Percentiles rank a stretch among this genome's conserved stretches.
phyloP scores from a whole-genome alignment of 257 asterid species.

The Solanum pimpinellifolium region DNA sequence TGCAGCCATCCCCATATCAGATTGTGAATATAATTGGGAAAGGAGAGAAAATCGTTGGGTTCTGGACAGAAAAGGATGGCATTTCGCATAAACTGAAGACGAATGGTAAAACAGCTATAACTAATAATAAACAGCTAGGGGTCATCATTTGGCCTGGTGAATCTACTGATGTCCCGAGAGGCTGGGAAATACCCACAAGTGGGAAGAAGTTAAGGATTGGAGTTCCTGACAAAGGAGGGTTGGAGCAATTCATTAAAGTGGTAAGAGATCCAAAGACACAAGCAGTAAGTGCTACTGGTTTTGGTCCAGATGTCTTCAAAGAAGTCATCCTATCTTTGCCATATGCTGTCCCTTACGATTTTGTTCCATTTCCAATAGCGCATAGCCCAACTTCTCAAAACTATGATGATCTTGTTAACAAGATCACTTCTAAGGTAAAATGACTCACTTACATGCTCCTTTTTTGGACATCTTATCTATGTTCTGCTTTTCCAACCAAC shows the following conservation, averaged over 20 bases:
- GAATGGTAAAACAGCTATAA: not conserved
- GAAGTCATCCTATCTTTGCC: conserved; percentile 12
- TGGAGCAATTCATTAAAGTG: conserved; percentile 18
- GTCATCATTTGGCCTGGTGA: conserved; percentile 33
- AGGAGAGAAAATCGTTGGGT: conserved; percentile 20
- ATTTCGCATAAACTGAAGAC: conserved; percentile 2
- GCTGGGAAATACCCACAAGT: conserved; percentile 32
- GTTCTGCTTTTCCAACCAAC: not conserved
- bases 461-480: not conserved
- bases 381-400: not conserved
- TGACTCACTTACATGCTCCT: not conserved
- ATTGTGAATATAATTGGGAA: conserved; percentile 38
- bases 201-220: conserved; percentile 23
- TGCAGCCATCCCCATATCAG: conserved; percentile 25
- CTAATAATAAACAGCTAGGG: conserved; percentile 15
- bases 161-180: conserved; percentile 15
- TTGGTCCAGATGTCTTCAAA: conserved; percentile 23
- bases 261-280: conserved; percentile 8
- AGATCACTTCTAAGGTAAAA: conserved; percentile 15
- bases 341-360: conserved; percentile 16
- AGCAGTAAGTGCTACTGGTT: conserved; percentile 12
- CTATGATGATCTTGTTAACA: conserved; percentile 17
- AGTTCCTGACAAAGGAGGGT: conserved; percentile 20
- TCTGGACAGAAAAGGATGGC: conserved; percentile 29
- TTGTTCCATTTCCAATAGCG: not conserved